phyloP scores from a whole-genome alignment of 2,329 filamentous ascomycete genomes.

The Grosmannia serpens region DNA sequence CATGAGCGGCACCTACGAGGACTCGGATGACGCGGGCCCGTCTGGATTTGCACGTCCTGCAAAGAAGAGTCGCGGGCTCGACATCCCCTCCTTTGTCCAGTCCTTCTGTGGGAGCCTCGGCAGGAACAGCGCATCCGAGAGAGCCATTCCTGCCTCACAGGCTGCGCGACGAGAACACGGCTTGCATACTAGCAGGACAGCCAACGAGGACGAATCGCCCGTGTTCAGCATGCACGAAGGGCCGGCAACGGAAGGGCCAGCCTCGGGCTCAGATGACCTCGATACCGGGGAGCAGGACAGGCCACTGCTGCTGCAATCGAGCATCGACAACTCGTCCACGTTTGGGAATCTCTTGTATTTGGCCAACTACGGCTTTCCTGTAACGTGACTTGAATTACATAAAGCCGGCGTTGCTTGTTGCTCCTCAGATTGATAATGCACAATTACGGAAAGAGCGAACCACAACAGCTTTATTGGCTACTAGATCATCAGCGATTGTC shows the following conservation, averaged over 20 bases:
- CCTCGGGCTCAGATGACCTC: not conserved
- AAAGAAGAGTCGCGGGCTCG: slow-evolving; percentile 12
- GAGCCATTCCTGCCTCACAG: not conserved
- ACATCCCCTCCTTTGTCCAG: slow-evolving; percentile 18
- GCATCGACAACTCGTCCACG: slow-evolving; percentile 6
- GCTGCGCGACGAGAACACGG: not conserved
- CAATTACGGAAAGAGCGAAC: not conserved
- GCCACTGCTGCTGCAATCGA: slow-evolving; percentile 9
- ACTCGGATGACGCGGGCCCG: too few relatives aligned
- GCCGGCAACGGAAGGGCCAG: not conserved
- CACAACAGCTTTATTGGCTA: not conserved
- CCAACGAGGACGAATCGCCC: not conserved
- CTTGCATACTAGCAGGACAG: not conserved
- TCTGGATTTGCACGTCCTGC: not conserved
- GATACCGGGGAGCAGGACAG: not conserved
- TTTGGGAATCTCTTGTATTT: slow-evolving; percentile 16
- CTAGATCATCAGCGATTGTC: not conserved
- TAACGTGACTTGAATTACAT: not conserved
- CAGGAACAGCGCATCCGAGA: not conserved
- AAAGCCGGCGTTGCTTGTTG: too few relatives aligned
- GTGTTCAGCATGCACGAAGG: too few relatives aligned
- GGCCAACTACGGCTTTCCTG: slow-evolving; percentile 14
- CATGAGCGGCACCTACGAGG: too few relatives aligned
- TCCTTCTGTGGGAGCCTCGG: slow-evolving; percentile 15
- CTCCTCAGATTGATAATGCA: too few relatives aligned